Conservation (phyloP, 2,329 filamentous ascomycete genomes). For the Penicillium sp. region DNA sequence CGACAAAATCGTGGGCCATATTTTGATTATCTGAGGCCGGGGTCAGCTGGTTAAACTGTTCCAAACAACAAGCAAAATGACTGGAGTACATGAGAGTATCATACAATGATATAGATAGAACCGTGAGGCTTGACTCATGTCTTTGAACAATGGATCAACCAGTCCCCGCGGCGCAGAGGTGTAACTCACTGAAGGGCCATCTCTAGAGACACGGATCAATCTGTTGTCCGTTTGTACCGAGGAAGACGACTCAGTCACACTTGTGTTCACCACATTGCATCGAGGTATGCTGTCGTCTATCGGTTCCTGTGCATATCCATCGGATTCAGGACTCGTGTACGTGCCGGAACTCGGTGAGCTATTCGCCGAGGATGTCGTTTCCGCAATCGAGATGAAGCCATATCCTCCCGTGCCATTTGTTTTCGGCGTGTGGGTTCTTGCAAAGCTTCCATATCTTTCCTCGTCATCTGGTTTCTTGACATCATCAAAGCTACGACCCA, state of each 20-base stretch:
- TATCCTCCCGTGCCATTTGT: slow-evolving; percentile 2
- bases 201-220: slow-evolving; percentile 13
- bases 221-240: slow-evolving; percentile 7
- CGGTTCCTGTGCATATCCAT: slow-evolving; percentile 11
- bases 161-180: slow-evolving; percentile 35
- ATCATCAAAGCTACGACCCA: slow-evolving; percentile 48
- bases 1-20: slow-evolving; percentile 42
- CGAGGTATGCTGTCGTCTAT: neutral
- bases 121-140: slow-evolving; percentile 39
- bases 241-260: neutral
- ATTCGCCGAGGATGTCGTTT: slow-evolving; percentile 10
- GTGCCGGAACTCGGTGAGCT: slow-evolving; percentile 14
- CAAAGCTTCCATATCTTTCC: neutral
- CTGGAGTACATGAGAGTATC: slow-evolving; percentile 5
- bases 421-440: neutral
- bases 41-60: slow-evolving; percentile 12
- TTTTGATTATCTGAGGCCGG: slow-evolving; percentile 27
- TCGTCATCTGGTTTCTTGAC: slow-evolving; percentile 14
- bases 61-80: neutral
- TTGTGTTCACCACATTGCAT: neutral
- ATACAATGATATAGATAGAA: slow-evolving; percentile 45
- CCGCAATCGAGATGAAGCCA: slow-evolving; percentile 8
- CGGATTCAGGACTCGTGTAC: slow-evolving; percentile 13
- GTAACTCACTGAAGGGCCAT: slow-evolving; percentile 10
- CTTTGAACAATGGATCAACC: slow-evolving; percentile 45